Conservation (phyloP, 192 early-diverging fungal species). For the Podila clonocystis region DNA sequence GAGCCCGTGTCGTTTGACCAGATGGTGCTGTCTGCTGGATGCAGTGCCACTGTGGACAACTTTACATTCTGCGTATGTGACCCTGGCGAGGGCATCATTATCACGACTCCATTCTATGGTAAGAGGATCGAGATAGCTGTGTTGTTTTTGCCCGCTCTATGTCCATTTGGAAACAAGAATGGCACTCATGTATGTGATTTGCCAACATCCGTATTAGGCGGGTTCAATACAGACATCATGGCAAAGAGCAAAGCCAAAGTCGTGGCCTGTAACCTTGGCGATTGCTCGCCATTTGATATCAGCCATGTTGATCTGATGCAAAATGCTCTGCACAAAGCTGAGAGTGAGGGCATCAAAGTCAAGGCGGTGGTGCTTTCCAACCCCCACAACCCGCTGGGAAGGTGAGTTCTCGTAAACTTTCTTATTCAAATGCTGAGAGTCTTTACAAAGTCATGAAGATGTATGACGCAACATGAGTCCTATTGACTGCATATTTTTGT, state of each 20-base stretch:
- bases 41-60: conserved; percentile 70
- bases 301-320: conserved; percentile 58
- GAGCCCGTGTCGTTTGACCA: conserved; percentile 57
- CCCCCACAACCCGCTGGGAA: conserved; percentile 80
- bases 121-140: neutral
- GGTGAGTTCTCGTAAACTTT: conserved; percentile 24
- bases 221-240: conserved; percentile 71
- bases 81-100: conserved; percentile 76
- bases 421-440: neutral
- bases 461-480: neutral
- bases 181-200: neutral
- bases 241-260: conserved; percentile 60
- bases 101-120: conserved; percentile 83
- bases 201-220: conserved; percentile 14
- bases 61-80: conserved; percentile 71
- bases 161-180: neutral
- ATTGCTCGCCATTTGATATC: conserved; percentile 46
- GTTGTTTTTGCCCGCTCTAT: too few relatives aligned
- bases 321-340: conserved; percentile 55
- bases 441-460: too few relatives aligned
- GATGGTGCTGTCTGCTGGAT: conserved; percentile 74
- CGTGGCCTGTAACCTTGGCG: conserved; percentile 59
- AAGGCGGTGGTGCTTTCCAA: conserved; percentile 74
- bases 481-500: too few relatives aligned
- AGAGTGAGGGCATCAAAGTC: conserved; percentile 49